These are phyloP conservation scores for Neonectria hederae DNA, from an alignment of 2,329 filamentous ascomycete species.

Conservation along the genomic window DNA sequence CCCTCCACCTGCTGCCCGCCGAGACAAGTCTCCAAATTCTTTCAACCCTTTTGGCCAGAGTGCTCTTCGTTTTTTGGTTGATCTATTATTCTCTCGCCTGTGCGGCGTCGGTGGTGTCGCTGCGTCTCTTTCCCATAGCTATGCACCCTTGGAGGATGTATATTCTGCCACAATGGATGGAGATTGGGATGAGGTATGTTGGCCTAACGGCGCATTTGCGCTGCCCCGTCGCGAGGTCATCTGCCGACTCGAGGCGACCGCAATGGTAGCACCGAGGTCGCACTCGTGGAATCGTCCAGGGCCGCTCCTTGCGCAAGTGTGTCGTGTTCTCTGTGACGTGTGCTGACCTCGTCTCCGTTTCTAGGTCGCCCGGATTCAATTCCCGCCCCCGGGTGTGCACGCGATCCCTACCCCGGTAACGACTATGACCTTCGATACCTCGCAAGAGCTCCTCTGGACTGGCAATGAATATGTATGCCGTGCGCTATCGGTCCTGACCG, in stretches of 20 bases:
- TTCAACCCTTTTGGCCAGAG: neutral
- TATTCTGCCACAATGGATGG: conserved; percentile 66
- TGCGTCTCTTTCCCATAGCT: conserved; percentile 33
- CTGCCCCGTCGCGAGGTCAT: conserved; percentile 1
- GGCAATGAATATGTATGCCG: conserved; percentile 85
- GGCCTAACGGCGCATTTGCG: conserved; percentile 21
- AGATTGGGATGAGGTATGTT: conserved; percentile 73
- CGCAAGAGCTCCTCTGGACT: conserved; percentile 90
- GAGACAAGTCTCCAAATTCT: conserved; percentile 18
- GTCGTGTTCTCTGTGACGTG: neutral
- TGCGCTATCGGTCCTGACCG: neutral
- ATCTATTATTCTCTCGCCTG: conserved; percentile 17
- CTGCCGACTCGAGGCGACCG: neutral
- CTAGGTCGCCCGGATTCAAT: conserved; percentile 81
- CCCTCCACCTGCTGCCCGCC: conserved; percentile 25
- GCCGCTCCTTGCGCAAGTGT: neutral
- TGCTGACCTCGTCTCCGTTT: conserved; percentile 24
- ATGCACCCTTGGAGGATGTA: conserved; percentile 51
- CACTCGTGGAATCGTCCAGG: conserved; percentile 1
- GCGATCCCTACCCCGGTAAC: conserved; percentile 76
- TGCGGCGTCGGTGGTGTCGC: conserved; percentile 20
- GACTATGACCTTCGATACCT: conserved; percentile 87
- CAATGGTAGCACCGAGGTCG: conserved; percentile 2
- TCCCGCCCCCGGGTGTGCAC: conserved; percentile 80
- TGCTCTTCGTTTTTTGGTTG: neutral